A percentile compares a stretch with the other conserved stretches of the same genome.
Evolutionary conservation across 768 basidiomycete species (phyloP).

Genomic region (Mrakia gelida): DNA sequence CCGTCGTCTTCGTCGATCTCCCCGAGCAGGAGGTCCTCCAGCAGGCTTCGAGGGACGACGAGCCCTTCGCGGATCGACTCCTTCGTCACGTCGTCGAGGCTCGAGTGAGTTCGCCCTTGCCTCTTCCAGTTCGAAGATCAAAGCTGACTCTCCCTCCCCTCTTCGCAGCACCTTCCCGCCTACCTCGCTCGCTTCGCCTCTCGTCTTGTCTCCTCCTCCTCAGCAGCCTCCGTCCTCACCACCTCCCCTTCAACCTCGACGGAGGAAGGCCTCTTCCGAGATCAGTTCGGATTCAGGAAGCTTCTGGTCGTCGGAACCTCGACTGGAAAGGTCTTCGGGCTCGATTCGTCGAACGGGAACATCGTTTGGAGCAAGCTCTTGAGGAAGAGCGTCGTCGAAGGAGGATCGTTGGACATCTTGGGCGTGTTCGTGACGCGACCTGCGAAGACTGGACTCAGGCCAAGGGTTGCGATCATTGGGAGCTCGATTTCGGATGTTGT

Average conservation of each 20-base stretch:
- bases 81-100: conserved; percentile 40
- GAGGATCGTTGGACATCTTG: conserved; percentile 36
- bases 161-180: conserved; percentile 59
- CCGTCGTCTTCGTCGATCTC: conserved; percentile 70
- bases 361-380: conserved; percentile 76
- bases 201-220: conserved; percentile 60
- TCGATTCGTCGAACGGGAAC: conserved; percentile 73
- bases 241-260: conserved; percentile 42
- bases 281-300: conserved; percentile 82
- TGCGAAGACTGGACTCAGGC: conserved; percentile 34
- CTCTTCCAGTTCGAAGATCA: background rate
- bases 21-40: conserved; percentile 50
- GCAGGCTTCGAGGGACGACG: conserved; percentile 35
- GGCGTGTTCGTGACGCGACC: conserved; percentile 41
- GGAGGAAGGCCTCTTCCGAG: conserved; percentile 53
- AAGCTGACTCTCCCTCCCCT: conserved; percentile 22
- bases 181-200: conserved; percentile 63
- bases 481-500: background rate
- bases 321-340: conserved; percentile 70
- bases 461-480: conserved; percentile 37
- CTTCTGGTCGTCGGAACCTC: conserved; percentile 67
- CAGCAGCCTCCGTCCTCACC: conserved; percentile 45
- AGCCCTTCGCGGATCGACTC: conserved; percentile 37
- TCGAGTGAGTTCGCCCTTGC: conserved; percentile 35
- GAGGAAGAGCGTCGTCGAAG: conserved; percentile 48